These are phyloP conservation scores for Hypoxylon sp. DNA, from an alignment of 2,329 filamentous ascomycete genomes.

Conservation along the genomic window DNA sequence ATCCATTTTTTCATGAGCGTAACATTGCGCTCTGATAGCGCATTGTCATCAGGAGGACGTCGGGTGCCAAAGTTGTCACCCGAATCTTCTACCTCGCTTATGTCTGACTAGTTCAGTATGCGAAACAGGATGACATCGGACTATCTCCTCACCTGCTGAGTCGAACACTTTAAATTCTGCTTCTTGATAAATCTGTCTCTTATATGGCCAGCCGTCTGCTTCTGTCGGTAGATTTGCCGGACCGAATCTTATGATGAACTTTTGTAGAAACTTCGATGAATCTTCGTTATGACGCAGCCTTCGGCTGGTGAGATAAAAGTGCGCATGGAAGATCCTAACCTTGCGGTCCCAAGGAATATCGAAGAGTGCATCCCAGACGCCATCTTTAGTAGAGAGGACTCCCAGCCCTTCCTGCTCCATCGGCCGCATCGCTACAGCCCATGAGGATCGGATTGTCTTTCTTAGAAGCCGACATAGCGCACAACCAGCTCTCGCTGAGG, in stretches of 20 bases:
- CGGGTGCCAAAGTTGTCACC: background rate
- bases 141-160: background rate
- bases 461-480: slow-evolving; percentile 1
- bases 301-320: background rate
- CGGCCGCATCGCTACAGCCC: background rate
- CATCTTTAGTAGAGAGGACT: background rate
- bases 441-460: background rate
- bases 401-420: background rate
- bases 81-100: background rate
- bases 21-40: background rate
- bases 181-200: background rate
- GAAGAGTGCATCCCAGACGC: background rate
- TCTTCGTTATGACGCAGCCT: background rate
- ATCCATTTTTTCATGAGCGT: background rate
- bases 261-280: background rate
- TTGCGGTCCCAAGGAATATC: slow-evolving; percentile 1
- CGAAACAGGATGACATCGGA: background rate
- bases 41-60: background rate
- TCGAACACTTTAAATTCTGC: background rate
- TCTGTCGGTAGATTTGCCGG: background rate
- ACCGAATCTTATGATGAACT: background rate
- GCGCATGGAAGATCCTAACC: background rate
- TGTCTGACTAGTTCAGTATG: background rate
- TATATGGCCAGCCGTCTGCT: background rate
- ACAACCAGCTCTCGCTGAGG: background rate